Percentiles rank a stretch among this genome's conserved stretches.
Evolutionary conservation across 257 asterid species (phyloP).

Genomic region (Phtheirospermum japonicum): DNA sequence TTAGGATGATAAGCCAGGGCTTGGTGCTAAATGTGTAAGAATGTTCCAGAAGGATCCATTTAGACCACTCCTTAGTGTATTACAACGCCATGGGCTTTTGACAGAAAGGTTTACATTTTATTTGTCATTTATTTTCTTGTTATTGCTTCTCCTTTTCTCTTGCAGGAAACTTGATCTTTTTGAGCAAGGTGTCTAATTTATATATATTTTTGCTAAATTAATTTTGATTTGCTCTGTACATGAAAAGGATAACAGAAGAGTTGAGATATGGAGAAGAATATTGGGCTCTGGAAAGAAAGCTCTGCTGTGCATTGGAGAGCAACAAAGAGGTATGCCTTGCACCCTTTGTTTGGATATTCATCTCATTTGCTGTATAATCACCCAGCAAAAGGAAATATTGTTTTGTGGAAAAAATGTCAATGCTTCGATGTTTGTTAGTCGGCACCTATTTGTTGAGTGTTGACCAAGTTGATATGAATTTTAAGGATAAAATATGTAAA

Average conservation of each 20-base stretch:
- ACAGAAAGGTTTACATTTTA: constrained; percentile 54
- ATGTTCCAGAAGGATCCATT: constrained; percentile 55
- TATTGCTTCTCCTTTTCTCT: constrained; percentile 7
- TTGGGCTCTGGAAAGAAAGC: constrained; percentile 90
- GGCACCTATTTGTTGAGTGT: background rate
- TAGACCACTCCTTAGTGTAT: constrained; percentile 59
- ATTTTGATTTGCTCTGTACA: constrained; percentile 15
- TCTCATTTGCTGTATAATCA: constrained; percentile 12
- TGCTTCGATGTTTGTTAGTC: background rate
- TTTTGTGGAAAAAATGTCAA: background rate
- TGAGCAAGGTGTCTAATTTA: constrained; percentile 12
- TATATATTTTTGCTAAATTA: background rate
- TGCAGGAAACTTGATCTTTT: background rate
- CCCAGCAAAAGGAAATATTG: background rate
- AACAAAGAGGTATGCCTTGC: constrained; percentile 48
- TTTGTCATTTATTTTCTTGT: constrained; percentile 17
- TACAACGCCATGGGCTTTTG: constrained; percentile 58
- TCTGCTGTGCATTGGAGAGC: constrained; percentile 54
- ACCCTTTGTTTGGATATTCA: constrained; percentile 9
- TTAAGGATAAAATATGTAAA: background rate
- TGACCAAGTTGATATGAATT: background rate
- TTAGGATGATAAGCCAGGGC: constrained; percentile 38
- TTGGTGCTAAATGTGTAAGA: constrained; percentile 30
- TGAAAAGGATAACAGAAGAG: constrained; percentile 69
- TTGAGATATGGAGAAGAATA: constrained; percentile 70